phyloP scores from a whole-genome alignment of 2,329 filamentous ascomycete species.

The Claviceps sp. region DNA sequence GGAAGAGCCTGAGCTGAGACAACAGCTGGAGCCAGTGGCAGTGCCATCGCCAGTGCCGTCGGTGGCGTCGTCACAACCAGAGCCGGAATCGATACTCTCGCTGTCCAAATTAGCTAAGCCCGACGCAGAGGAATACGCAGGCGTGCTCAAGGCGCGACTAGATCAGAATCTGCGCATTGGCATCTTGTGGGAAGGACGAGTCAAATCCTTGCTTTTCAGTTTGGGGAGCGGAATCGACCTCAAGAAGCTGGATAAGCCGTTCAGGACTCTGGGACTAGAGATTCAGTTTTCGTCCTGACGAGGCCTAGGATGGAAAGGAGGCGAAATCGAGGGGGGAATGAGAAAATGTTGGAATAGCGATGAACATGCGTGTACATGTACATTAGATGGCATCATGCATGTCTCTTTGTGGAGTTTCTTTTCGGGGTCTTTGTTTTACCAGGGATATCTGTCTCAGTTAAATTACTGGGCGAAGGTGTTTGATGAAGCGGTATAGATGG shows the following conservation, averaged over 20 bases:
- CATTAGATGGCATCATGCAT: too few species aligned
- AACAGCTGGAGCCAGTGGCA: background rate
- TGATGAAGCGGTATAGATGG: too few species aligned
- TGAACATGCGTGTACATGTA: too few species aligned
- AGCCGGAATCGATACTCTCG: constrained; percentile 2
- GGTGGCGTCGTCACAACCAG: background rate
- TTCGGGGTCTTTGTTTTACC: too few species aligned
- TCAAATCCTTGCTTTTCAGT: constrained; percentile 87
- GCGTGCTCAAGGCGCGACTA: constrained; percentile 78
- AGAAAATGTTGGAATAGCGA: background rate
- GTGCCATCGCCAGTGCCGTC: background rate
- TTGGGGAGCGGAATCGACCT: constrained; percentile 78
- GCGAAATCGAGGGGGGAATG: background rate
- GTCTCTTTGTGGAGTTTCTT: too few species aligned
- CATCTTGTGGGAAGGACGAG: constrained; percentile 80
- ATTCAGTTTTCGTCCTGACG: constrained; percentile 68
- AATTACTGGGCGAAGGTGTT: too few species aligned
- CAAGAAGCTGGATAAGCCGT: constrained; percentile 60
- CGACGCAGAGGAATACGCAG: constrained; percentile 55
- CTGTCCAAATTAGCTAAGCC: constrained; percentile 12
- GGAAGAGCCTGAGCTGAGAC: constrained; percentile 16
- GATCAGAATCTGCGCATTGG: constrained; percentile 82
- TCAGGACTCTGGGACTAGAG: constrained; percentile 64
- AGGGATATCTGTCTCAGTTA: too few species aligned
- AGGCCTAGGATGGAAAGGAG: background rate